Conservation (phyloP, 768 basidiomycete genomes). For the Leccinum disarticulatum region DNA sequence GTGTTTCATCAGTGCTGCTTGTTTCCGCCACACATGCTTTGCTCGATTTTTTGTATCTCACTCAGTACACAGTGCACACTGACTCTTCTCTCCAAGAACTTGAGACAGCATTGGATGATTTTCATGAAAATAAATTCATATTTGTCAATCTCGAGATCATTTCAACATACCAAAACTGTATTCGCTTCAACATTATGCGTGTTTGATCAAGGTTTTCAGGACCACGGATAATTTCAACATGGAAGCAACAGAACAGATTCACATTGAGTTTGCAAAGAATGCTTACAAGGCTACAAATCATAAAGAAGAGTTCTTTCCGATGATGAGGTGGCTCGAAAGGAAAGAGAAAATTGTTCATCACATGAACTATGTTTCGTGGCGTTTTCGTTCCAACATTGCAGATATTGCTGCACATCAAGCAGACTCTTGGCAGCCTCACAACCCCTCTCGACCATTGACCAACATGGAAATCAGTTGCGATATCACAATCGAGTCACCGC, state of each 20-base stretch:
- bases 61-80: not conserved
- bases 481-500: no score
- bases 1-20: not conserved
- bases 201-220: not conserved
- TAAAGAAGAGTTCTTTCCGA: not conserved
- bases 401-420: not conserved
- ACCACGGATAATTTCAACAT: not conserved
- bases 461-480: no score
- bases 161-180: not conserved
- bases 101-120: not conserved
- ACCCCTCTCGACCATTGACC: not conserved
- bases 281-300: not conserved
- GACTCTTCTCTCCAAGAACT: not conserved
- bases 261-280: not conserved
- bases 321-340: not conserved
- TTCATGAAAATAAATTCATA: not conserved
- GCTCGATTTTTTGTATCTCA: not conserved
- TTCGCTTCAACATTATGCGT: not conserved
- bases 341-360: not conserved
- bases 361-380: not conserved
- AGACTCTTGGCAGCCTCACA: not conserved
- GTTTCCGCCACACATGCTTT: not conserved
- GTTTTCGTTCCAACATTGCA: not conserved
- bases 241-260: not conserved
- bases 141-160: not conserved